Evolutionary conservation across 441 rosid species (phyloP), one percentile per base, ranked within the genome.

Genomic region (Lagerstroemia fauriei): DNA sequence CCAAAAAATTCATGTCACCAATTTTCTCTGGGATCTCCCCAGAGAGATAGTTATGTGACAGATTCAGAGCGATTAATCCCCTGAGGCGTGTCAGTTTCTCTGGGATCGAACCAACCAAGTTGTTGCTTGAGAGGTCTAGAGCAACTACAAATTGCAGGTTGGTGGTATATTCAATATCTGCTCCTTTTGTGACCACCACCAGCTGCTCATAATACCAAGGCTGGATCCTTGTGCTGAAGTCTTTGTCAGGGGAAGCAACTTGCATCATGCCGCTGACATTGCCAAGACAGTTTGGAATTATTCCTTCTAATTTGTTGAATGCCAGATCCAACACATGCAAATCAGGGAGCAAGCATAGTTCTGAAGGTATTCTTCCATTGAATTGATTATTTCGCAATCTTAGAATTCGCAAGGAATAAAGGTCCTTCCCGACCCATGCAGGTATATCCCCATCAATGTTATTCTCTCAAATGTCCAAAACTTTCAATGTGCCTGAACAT

Each of bases 231-330:
- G n/a, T n/a, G n/a, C n/a, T n/a, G n/a, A n/a, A n/a, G n/a, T n/a
- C n/a, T n/a, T n/a, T n/a, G 20, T 11, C 16, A 7, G 44, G 73
- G 22, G 56, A 8, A 27, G 57, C 56, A 47, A 56, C 47, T 13
- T 59, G 29, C 24, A 47, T 41, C 86, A 86, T 81, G 59, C 75
- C 16, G 1, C 72, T 68, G 31, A 79, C 27, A 78, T 78, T 69
- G 46, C 41, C 32, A 25, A 85, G 48, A 24, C 83, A 82, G 4
- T 1, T 7, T 16, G 65, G 78, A 11, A 79, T 79, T 8, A 1
- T 27, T 59, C 85, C 87, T 0, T 24, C 76, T 29, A 85, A 25
- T 24, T 79, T 71, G 32, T 89, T 87, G 16, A 17, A 16, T 31
- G 9, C 65, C 20, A 78, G 14, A 44, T 78, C 81, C 72, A 68